These are phyloP conservation scores for Paxillus involutus DNA, from an alignment of 768 basidiomycete genomes.

Conservation along the genomic window DNA sequence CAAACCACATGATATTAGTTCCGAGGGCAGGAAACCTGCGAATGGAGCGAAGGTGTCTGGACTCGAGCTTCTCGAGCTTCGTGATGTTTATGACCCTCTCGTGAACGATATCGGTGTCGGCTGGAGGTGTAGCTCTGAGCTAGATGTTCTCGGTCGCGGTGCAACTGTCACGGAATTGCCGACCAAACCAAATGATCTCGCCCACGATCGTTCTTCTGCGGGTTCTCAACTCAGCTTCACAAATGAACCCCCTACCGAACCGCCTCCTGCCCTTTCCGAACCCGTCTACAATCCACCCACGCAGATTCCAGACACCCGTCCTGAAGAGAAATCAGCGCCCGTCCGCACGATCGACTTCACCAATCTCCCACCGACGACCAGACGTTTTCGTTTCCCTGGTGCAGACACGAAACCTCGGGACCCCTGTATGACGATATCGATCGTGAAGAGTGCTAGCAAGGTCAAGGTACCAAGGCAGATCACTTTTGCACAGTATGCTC, in stretches of 20 bases:
- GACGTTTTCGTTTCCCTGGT: constrained; percentile 12
- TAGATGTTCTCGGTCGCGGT: neutral
- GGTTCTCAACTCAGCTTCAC: neutral
- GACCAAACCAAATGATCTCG: neutral
- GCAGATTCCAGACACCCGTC: neutral
- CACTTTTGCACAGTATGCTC: constrained; percentile 23
- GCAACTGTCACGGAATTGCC: neutral
- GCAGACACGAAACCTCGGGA: neutral
- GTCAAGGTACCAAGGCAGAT: constrained; percentile 26
- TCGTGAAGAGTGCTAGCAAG: constrained; percentile 7
- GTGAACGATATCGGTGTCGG: neutral
- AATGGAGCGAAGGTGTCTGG: neutral
- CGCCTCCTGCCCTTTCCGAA: neutral
- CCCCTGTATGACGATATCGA: neutral
- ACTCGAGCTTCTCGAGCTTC: neutral
- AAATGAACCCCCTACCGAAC: neutral
- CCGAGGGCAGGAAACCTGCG: constrained; percentile 2
- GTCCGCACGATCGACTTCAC: constrained; percentile 31
- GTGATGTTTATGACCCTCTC: neutral
- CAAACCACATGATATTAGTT: constrained; percentile 9
- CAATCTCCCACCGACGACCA: constrained; percentile 9
- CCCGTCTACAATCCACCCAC: neutral
- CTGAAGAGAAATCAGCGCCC: neutral
- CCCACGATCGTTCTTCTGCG: too few relatives aligned
- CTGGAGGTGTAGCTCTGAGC: neutral